Evolutionary conservation across 192 early-diverging fungal genomes (phyloP).

Genomic region (Phycomyces nitens): DNA sequence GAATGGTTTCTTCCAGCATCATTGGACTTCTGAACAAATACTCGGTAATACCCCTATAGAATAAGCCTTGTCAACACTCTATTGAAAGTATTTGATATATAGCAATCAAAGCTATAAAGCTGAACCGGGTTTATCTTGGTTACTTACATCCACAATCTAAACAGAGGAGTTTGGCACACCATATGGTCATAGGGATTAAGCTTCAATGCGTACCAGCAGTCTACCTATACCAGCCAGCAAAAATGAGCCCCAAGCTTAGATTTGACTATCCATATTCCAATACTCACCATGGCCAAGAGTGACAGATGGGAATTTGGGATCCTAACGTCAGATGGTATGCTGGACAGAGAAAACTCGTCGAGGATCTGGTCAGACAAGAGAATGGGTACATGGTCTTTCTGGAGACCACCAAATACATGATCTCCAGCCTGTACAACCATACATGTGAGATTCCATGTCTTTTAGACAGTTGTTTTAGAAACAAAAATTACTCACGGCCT

Average conservation of each 20-base stretch:
- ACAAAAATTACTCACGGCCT: constrained; percentile 37
- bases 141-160: constrained; percentile 83
- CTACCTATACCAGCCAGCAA: constrained; percentile 36
- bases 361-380: constrained; percentile 77
- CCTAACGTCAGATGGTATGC: constrained; percentile 65
- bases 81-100: too few relatives aligned
- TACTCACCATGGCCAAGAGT: constrained; percentile 76
- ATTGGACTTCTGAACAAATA: constrained; percentile 81
- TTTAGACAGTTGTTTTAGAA: not conserved
- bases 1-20: constrained; percentile 84
- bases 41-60: constrained; percentile 80
- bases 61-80: too few relatives aligned
- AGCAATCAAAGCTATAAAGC: too few relatives aligned
- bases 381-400: constrained; percentile 59
- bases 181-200: constrained; percentile 92
- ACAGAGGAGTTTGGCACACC: constrained; percentile 94
- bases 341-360: constrained; percentile 85
- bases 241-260: too few relatives aligned
- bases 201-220: constrained; percentile 84
- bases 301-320: constrained; percentile 91
- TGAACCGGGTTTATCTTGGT: too few relatives aligned
- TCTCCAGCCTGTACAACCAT: constrained; percentile 56
- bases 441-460: too few relatives aligned
- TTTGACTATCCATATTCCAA: too few relatives aligned
- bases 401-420: constrained; percentile 79